Conservation (phyloP, 176 grass and related monocot species). For the Hsuehochloa calcarea region DNA sequence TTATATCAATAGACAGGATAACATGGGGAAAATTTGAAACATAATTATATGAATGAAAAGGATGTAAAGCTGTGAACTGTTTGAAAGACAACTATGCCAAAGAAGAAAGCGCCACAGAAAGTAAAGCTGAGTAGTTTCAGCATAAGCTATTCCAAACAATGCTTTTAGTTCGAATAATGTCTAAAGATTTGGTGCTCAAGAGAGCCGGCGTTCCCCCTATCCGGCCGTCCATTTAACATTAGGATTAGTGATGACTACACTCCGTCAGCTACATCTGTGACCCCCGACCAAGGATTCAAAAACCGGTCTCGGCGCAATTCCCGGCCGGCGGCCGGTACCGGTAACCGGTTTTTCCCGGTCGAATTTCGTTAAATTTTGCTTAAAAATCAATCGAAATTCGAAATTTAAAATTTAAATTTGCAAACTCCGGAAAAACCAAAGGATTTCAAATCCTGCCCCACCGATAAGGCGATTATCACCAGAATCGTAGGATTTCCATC, state of each 20-base stretch:
- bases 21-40: neutral
- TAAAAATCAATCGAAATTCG: no score
- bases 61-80: neutral
- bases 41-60: neutral
- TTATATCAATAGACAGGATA: constrained; percentile 17
- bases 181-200: neutral
- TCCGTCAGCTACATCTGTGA: neutral
- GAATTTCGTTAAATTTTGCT: no score
- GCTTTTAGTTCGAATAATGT: neutral
- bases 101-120: neutral
- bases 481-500: no score
- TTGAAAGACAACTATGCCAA: neutral
- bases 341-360: no score
- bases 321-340: no score
- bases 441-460: no score
- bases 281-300: neutral
- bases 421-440: no score
- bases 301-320: no score
- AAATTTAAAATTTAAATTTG: no score
- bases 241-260: neutral
- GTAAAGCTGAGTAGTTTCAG: neutral
- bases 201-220: neutral
- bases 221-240: neutral
- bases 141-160: neutral
- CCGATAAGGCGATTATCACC: no score